These are phyloP conservation scores for Heterobasidion parviporum DNA, from an alignment of 1,284 basidiomycete genomes.

Conservation along the genomic window DNA sequence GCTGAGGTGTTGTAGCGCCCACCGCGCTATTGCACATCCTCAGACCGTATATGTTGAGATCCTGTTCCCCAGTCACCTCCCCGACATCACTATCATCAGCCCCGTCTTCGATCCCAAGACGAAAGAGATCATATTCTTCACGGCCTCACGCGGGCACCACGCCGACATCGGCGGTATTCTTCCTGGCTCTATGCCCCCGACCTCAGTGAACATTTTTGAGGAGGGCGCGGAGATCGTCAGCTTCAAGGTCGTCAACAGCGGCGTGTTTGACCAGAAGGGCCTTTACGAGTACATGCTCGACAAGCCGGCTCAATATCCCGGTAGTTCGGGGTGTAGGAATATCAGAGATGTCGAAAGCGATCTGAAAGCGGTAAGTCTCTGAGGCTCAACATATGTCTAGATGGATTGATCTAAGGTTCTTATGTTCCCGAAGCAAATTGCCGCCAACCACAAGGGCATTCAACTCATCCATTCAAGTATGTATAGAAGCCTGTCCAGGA, in stretches of 20 bases:
- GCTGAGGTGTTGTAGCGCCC: neutral
- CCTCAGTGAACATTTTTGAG: conserved; percentile 83
- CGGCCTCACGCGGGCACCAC: conserved; percentile 84
- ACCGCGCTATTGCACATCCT: neutral
- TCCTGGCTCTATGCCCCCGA: conserved; percentile 92
- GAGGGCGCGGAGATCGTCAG: conserved; percentile 91
- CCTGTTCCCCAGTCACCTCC: conserved; percentile 50
- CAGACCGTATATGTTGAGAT: conserved; percentile 1
- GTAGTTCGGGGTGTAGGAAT: conserved; percentile 77
- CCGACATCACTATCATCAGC: conserved; percentile 86
- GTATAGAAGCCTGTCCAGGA: too few relatives aligned
- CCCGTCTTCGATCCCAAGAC: conserved; percentile 69
- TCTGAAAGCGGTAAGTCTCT: conserved; percentile 67
- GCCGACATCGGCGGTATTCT: conserved; percentile 75
- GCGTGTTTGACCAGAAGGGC: conserved; percentile 73
- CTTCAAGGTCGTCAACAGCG: conserved; percentile 87
- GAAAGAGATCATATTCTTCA: conserved; percentile 84
- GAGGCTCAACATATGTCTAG: neutral
- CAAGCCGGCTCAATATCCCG: conserved; percentile 80
- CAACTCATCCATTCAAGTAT: conserved; percentile 71
- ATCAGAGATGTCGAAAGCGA: conserved; percentile 89
- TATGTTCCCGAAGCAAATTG: conserved; percentile 65
- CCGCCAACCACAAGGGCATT: conserved; percentile 92
- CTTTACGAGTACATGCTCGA: conserved; percentile 78
- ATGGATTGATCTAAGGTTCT: neutral